Evolutionary conservation across 2,329 filamentous ascomycete genomes (phyloP), one percentile per base, ranked within the genome.

Genomic region (Colletotrichum musae): DNA sequence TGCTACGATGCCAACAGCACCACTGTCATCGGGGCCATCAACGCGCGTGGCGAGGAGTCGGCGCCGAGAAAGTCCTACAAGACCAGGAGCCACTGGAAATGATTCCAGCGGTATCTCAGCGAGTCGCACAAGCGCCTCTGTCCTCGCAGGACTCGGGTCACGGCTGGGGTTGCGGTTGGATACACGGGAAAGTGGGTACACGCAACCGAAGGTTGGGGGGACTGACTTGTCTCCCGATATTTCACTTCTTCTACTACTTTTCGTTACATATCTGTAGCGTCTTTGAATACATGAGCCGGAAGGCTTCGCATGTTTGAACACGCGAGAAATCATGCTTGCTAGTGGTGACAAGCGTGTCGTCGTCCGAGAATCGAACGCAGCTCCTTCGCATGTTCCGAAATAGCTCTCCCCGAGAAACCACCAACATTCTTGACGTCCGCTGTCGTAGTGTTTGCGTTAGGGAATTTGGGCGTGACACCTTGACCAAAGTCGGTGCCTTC

Each of bases 381-480:
- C 18, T 21, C n/a, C n/a, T 48, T 48, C 4, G 45, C 45, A 3
- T n/a, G 45, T n/a, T 48, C 45, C 45, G 45, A 48, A 16, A 48
- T 48, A 6, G 16, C 7, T n/a, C 45, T 48, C 16, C 45, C 45
- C 7, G 45, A 48, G 45, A 48, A 48, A 9, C 45, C 45, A 7
- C 45, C 45, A 16, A 48, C 16, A n/a, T 48, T 48, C n/a, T 48
- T 48, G 45, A 48, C 45, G n/a, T 48, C 45, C n/a, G 45, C 45
- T 15, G 45, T 9, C 7, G 45, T n/a, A 21, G 45, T 10, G 7
- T n/a, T 18, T 21, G 15, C 16, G 54, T 76, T 76, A 15, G 74
- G 73, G 28, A 74, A 76, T 51, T 74, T 76, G n/a, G 73, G 56
- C 53, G 70, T 53, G 16, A 75, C 70, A 9, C 62, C 68, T 18